Percentiles rank a stretch among this genome's conserved stretches.
phyloP scores from a whole-genome alignment of 257 asterid genomes.

The Ophiorrhiza pumila region DNA sequence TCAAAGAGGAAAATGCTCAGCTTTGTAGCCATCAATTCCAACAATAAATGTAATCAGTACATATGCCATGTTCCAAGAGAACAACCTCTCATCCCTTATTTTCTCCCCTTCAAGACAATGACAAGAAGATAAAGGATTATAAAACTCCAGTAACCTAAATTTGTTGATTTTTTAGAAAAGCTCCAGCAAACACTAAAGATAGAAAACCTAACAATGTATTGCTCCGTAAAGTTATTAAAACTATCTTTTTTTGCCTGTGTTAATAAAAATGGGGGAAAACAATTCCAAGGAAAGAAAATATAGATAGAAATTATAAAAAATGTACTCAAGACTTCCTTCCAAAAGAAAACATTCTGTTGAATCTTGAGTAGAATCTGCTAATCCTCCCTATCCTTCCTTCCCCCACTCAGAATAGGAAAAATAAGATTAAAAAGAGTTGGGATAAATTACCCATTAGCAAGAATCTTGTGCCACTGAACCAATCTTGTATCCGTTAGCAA shows the following conservation, averaged over 20 bases:
- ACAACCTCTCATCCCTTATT: constrained; percentile 37
- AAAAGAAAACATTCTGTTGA: constrained; percentile 39
- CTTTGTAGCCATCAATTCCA: constrained; percentile 29
- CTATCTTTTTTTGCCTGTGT: constrained; percentile 50
- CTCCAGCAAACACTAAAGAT: constrained; percentile 32
- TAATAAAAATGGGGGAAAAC: constrained; percentile 41
- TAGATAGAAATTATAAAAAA: constrained; percentile 29
- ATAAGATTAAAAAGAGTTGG: constrained; percentile 35
- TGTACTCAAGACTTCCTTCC: constrained; percentile 47
- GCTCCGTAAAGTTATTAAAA: constrained; percentile 45
- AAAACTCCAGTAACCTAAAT: constrained; percentile 35
- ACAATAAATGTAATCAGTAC: constrained; percentile 42
- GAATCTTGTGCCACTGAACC: constrained; percentile 54
- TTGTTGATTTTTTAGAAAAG: constrained; percentile 36
- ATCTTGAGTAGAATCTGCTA: constrained; percentile 53
- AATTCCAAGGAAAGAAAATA: constrained; percentile 36
- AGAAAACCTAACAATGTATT: constrained; percentile 36
- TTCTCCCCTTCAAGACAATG: constrained; percentile 29
- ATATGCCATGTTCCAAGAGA: constrained; percentile 28
- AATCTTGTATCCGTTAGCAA: constrained; percentile 30
- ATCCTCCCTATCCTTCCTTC: constrained; percentile 46
- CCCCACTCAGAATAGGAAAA: constrained; percentile 34
- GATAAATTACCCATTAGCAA: constrained; percentile 66
- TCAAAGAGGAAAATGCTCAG: constrained; percentile 21
- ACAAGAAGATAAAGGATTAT: constrained; percentile 38